These are phyloP conservation scores for Ceratocystis diversiconidia DNA, from an alignment of 2,329 filamentous ascomycete genomes.

Conservation along the genomic window DNA sequence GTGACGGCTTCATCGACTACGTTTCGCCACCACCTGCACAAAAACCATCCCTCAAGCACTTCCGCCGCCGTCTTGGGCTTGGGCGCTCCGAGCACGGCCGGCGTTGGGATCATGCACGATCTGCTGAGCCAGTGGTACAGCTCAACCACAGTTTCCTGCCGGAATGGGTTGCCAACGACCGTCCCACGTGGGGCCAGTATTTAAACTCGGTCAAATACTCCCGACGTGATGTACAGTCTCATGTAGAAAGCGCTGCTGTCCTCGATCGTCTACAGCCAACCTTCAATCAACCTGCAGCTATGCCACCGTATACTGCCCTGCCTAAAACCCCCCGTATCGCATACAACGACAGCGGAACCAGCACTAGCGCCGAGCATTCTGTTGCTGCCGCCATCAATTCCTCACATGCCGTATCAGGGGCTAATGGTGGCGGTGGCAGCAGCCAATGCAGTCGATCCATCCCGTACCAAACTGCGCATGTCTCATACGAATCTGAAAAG, in stretches of 20 bases:
- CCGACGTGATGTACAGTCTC: conserved; percentile 33
- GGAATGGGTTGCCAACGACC: conserved; percentile 12
- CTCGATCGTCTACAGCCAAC: conserved; percentile 34
- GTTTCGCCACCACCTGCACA: conserved; percentile 15
- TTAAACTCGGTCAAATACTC: conserved; percentile 29
- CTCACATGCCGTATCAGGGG: not conserved
- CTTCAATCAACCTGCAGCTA: conserved; percentile 30
- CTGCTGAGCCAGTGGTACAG: conserved; percentile 42
- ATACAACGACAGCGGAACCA: conserved; percentile 3
- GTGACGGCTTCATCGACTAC: conserved; percentile 34
- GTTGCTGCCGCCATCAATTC: not conserved
- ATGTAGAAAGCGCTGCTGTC: conserved; percentile 33
- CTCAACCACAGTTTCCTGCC: conserved; percentile 11
- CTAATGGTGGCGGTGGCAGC: conserved; percentile 9
- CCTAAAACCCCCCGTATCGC: conserved; percentile 20
- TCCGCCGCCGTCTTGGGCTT: conserved; percentile 14
- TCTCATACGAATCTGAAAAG: conserved; percentile 18
- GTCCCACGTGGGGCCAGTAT: conserved; percentile 37
- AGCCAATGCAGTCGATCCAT: conserved; percentile 19
- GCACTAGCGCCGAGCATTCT: conserved; percentile 21
- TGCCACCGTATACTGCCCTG: conserved; percentile 21
- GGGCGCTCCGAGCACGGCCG: conserved; percentile 32
- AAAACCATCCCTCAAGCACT: conserved; percentile 10
- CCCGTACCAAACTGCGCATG: not conserved
- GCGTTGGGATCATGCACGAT: conserved; percentile 46